Conservation (phyloP, 371 early-diverging fungal genomes). For the Saksenaea oblongispora region DNA sequence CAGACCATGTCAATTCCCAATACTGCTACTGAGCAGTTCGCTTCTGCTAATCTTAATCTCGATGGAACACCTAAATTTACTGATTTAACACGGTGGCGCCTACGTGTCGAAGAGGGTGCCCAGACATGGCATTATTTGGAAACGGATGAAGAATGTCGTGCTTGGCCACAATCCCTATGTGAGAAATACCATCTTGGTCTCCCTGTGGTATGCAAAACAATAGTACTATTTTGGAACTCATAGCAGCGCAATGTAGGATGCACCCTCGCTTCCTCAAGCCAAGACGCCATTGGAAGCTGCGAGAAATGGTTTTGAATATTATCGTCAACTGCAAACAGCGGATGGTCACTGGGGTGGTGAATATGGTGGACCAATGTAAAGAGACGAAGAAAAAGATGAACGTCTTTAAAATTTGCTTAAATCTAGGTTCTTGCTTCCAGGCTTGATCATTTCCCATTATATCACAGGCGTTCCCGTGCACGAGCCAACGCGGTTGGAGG, state of each 20-base stretch:
- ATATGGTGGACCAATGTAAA: constrained; percentile 93
- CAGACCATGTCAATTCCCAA: not conserved
- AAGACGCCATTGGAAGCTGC: constrained; percentile 80
- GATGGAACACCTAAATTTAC: constrained; percentile 53
- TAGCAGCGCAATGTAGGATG: constrained; percentile 42
- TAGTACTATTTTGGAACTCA: not conserved
- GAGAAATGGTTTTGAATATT: constrained; percentile 87
- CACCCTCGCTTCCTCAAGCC: constrained; percentile 47
- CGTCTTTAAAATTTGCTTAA: not conserved
- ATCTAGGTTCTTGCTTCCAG: constrained; percentile 83
- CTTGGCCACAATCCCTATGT: constrained; percentile 74
- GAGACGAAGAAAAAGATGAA: not conserved
- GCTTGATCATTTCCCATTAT: constrained; percentile 84
- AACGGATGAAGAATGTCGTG: constrained; percentile 60
- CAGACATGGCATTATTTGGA: constrained; percentile 93
- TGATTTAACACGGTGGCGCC: constrained; percentile 78
- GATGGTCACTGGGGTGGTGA: constrained; percentile 98
- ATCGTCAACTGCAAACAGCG: constrained; percentile 83
- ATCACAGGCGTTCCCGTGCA: constrained; percentile 73
- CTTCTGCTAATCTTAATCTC: constrained; percentile 39
- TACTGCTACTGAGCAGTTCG: constrained; percentile 8
- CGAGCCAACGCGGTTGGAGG: constrained; percentile 68
- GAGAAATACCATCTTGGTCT: constrained; percentile 94
- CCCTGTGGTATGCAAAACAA: constrained; percentile 48
- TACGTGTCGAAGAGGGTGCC: constrained; percentile 79